A percentile compares a stretch with the other conserved stretches of the same genome.
Conservation (phyloP, 1,139 yeast genomes). For the Komagataea norvegica region DNA sequence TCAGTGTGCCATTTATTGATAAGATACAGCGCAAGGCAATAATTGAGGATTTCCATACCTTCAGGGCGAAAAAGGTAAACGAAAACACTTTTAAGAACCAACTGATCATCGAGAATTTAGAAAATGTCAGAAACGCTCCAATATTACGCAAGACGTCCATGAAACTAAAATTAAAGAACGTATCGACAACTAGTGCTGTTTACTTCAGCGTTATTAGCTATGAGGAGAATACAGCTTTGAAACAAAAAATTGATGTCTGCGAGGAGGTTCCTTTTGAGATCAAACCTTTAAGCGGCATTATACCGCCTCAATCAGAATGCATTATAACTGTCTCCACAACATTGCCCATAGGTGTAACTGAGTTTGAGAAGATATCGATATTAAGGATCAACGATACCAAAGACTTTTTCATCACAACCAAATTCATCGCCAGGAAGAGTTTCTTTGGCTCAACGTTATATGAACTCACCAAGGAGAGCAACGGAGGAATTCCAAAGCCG, state of each 20-base stretch:
- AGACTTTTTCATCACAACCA: constrained; percentile 29
- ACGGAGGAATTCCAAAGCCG: constrained; percentile 29
- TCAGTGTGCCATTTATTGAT: constrained; percentile 47
- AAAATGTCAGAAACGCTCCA: constrained; percentile 12
- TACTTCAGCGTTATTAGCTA: constrained; percentile 4
- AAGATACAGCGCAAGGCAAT: constrained; percentile 33
- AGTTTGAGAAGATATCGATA: constrained; percentile 24
- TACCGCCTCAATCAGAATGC: constrained; percentile 26
- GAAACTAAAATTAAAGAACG: constrained; percentile 23
- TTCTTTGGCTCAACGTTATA: constrained; percentile 29
- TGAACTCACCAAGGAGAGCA: constrained; percentile 20
- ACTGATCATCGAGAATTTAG: constrained; percentile 28
- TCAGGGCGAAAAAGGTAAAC: constrained; percentile 37
- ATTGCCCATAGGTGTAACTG: constrained; percentile 26
- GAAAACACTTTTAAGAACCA: constrained; percentile 30
- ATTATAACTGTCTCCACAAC: constrained; percentile 20
- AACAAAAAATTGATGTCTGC: constrained; percentile 5
- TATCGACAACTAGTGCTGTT: constrained; percentile 5
- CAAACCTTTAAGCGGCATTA: constrained; percentile 21
- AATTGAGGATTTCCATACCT: constrained; percentile 34
- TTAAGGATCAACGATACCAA: constrained; percentile 27
- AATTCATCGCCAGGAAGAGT: constrained; percentile 21
- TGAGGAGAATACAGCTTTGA: neutral
- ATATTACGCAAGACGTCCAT: constrained; percentile 19
- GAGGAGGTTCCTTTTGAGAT: constrained; percentile 6